Percentiles rank a stretch among this genome's conserved stretches.
Evolutionary conservation across 192 early-diverging fungal species (phyloP).

Genomic region (Coemansia asiatica): DNA sequence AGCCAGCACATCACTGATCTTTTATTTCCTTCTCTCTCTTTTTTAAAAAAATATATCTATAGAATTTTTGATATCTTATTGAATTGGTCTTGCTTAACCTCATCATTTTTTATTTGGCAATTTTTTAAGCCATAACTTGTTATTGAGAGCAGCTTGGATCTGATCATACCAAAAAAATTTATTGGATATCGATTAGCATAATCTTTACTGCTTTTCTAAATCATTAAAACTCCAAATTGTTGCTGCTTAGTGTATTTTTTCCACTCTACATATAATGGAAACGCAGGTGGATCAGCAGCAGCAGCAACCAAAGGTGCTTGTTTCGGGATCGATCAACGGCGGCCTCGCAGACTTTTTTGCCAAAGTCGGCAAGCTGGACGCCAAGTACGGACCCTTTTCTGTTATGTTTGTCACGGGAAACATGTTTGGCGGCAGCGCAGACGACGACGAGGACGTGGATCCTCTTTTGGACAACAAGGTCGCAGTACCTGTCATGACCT

Average conservation of each 20-base stretch:
- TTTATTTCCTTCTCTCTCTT: too few relatives aligned
- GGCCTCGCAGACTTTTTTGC: slow-evolving; percentile 64
- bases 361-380: slow-evolving; percentile 73
- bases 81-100: too few relatives aligned
- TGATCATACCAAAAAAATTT: too few relatives aligned
- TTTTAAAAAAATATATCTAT: not conserved
- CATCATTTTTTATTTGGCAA: too few relatives aligned
- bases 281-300: slow-evolving; percentile 1
- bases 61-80: too few relatives aligned
- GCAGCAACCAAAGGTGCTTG: slow-evolving; percentile 52
- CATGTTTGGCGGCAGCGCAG: slow-evolving; percentile 62
- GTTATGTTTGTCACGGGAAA: slow-evolving; percentile 78
- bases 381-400: slow-evolving; percentile 87
- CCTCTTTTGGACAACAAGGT: slow-evolving; percentile 60
- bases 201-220: not conserved
- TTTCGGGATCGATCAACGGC: slow-evolving; percentile 75
- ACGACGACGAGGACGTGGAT: slow-evolving; percentile 52
- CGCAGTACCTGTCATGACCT: slow-evolving; percentile 70
- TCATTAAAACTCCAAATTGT: too few relatives aligned
- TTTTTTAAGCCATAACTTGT: too few relatives aligned
- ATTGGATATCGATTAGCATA: too few relatives aligned
- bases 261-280: not conserved
- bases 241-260: too few relatives aligned
- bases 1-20: slow-evolving; percentile 51
- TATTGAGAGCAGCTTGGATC: too few relatives aligned